phyloP scores from a whole-genome alignment of 768 basidiomycete species.

The Kwoniella shandongensis region DNA sequence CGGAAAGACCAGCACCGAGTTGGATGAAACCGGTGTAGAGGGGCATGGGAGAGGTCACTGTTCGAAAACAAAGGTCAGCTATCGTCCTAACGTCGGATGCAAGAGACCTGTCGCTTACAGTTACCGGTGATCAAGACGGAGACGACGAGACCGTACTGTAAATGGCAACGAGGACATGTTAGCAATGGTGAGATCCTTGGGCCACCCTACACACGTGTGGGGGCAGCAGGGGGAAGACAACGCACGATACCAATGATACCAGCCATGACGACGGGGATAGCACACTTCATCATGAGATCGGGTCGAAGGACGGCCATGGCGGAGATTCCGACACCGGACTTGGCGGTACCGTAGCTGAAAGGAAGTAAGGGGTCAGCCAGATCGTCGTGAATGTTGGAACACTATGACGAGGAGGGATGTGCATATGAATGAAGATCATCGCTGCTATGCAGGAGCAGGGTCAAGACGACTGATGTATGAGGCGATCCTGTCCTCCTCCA shows the following conservation, averaged over 20 bases:
- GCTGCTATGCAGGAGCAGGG: too few species aligned
- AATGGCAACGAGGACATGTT: too few species aligned
- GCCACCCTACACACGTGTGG: too few species aligned
- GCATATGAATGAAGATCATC: too few species aligned
- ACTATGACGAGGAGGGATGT: too few species aligned
- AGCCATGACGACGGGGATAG: conserved; percentile 98
- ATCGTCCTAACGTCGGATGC: neutral
- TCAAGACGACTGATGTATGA: too few species aligned
- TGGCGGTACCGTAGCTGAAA: conserved; percentile 92
- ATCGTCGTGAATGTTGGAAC: neutral
- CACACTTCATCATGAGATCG: conserved; percentile 95
- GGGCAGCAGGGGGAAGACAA: conserved; percentile 34
- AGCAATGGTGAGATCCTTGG: too few species aligned
- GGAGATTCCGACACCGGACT: conserved; percentile 72
- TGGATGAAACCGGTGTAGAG: conserved; percentile 73
- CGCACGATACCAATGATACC: conserved; percentile 95
- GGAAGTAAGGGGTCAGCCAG: neutral
- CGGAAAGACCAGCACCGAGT: conserved; percentile 78
- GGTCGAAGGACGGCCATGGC: conserved; percentile 97
- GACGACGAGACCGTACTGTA: conserved; percentile 91
- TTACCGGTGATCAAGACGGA: conserved; percentile 91
- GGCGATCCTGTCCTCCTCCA: too few species aligned
- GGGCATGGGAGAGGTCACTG: conserved; percentile 76
- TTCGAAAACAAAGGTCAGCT: neutral
- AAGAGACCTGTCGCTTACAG: conserved; percentile 63